Evolutionary conservation across 441 rosid genomes (phyloP).

Genomic region (Dalechampia spathulata): DNA sequence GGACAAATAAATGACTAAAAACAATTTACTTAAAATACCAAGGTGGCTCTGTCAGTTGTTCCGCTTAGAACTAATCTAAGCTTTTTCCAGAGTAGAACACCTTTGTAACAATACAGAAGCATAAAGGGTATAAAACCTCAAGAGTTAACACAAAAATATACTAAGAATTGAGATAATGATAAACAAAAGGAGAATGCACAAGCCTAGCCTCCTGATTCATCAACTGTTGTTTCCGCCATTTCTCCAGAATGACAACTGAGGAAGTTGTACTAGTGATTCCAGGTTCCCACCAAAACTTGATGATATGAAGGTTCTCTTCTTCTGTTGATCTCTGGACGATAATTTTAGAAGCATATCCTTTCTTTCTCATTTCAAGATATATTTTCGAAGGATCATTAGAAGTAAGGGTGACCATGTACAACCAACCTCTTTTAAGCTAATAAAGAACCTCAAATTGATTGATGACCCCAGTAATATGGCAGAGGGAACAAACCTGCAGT

Average conservation of each 20-base stretch:
- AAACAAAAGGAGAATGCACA: neutral
- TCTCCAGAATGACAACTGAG: slow-evolving; percentile 32
- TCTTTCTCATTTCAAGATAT: slow-evolving; percentile 58
- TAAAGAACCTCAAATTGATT: no score
- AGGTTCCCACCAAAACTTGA: slow-evolving; percentile 77
- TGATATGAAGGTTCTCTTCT: slow-evolving; percentile 81
- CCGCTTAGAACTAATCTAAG: neutral
- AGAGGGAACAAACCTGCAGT: slow-evolving; percentile 45
- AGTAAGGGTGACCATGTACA: slow-evolving; percentile 80
- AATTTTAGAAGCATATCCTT: slow-evolving; percentile 64
- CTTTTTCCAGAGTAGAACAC: neutral
- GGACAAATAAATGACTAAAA: neutral
- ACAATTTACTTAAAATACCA: neutral
- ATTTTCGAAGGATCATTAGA: slow-evolving; percentile 62
- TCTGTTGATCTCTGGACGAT: slow-evolving; percentile 87
- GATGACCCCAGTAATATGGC: neutral
- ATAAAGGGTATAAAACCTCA: neutral
- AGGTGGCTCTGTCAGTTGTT: neutral
- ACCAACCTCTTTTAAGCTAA: slow-evolving; percentile 70
- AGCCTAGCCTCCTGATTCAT: slow-evolving; percentile 6
- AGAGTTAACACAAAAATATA: neutral
- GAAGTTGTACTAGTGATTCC: slow-evolving; percentile 39
- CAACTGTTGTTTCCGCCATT: slow-evolving; percentile 13
- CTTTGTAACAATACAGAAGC: neutral
- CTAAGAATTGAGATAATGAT: neutral